A percentile compares a stretch with the other conserved stretches of the same genome.
Evolutionary conservation across 139 green algal genomes (phyloP).

Genomic region (Trebouxia sp.): DNA sequence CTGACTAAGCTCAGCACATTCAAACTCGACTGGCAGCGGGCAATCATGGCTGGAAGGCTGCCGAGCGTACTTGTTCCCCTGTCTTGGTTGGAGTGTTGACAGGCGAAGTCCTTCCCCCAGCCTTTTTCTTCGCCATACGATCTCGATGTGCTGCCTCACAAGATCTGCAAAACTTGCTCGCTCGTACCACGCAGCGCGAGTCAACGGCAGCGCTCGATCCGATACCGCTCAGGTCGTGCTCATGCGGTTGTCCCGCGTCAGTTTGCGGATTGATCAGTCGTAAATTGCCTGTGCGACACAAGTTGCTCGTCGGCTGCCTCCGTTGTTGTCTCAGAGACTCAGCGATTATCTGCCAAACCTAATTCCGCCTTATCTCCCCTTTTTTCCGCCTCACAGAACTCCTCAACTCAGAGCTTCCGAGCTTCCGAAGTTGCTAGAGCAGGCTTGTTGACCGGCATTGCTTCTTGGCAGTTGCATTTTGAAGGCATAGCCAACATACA

Average conservation of each 20-base stretch:
- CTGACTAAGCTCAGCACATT: not conserved
- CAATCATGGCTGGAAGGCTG: not conserved
- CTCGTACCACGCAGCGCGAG: not conserved
- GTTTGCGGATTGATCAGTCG: too few relatives aligned
- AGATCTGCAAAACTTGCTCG: not conserved
- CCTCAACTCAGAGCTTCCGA: too few relatives aligned
- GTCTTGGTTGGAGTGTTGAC: not conserved
- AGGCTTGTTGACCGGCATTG: too few relatives aligned
- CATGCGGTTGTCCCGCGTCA: not conserved
- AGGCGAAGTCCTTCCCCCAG: not conserved
- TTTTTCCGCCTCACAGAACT: too few relatives aligned
- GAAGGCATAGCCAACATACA: too few relatives aligned
- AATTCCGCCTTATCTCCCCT: too few relatives aligned
- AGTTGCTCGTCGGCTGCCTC: not conserved
- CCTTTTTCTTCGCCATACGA: constrained; percentile 13
- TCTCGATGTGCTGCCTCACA: not conserved
- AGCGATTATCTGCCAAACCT: too few relatives aligned
- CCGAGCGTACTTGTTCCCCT: not conserved
- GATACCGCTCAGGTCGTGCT: not conserved
- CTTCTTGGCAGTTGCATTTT: too few relatives aligned
- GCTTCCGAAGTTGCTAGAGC: too few relatives aligned
- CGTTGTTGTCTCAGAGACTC: too few relatives aligned
- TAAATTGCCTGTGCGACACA: not conserved
- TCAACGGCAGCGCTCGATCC: too few relatives aligned
- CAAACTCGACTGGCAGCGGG: not conserved